These are phyloP conservation scores for Phytophthora lateralis DNA, from an alignment of 352 stramenopile species.

Conservation along the genomic window DNA sequence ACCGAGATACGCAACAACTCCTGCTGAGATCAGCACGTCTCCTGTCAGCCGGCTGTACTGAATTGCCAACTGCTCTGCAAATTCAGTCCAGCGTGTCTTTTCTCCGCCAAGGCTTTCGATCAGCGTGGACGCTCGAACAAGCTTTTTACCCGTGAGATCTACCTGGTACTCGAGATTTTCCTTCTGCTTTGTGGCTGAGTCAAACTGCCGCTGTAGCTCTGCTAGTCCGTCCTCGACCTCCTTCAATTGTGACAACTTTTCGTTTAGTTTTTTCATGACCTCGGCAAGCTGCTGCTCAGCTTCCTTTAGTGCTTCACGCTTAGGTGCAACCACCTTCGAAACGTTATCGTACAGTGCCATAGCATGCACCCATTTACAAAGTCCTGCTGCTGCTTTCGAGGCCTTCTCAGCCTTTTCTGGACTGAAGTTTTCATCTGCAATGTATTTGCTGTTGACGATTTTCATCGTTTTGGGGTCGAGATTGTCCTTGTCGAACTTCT, in stretches of 20 bases:
- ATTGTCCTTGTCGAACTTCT: constrained; percentile 92
- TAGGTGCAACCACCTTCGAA: constrained; percentile 93
- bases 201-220: constrained; percentile 87
- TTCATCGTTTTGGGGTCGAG: constrained; percentile 90
- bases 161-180: constrained; percentile 92
- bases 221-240: constrained; percentile 91
- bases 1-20: constrained; percentile 93
- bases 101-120: constrained; percentile 94
- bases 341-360: constrained; percentile 95
- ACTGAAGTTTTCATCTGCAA: constrained; percentile 92
- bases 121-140: constrained; percentile 91
- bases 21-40: constrained; percentile 92
- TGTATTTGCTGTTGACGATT: constrained; percentile 89
- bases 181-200: constrained; percentile 91
- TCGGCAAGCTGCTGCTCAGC: constrained; percentile 86
- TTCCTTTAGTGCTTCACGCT: constrained; percentile 86
- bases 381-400: constrained; percentile 90
- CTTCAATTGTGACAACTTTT: constrained; percentile 92
- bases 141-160: constrained; percentile 93
- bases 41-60: constrained; percentile 92
- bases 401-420: constrained; percentile 93
- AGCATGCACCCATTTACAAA: constrained; percentile 94
- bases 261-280: constrained; percentile 91
- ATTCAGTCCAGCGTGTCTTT: constrained; percentile 92
- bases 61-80: constrained; percentile 74